A percentile compares a stretch with the other conserved stretches of the same genome.
Conservation (phyloP, 495 filamentous ascomycete species). For the Tetracladium marchalianum region DNA sequence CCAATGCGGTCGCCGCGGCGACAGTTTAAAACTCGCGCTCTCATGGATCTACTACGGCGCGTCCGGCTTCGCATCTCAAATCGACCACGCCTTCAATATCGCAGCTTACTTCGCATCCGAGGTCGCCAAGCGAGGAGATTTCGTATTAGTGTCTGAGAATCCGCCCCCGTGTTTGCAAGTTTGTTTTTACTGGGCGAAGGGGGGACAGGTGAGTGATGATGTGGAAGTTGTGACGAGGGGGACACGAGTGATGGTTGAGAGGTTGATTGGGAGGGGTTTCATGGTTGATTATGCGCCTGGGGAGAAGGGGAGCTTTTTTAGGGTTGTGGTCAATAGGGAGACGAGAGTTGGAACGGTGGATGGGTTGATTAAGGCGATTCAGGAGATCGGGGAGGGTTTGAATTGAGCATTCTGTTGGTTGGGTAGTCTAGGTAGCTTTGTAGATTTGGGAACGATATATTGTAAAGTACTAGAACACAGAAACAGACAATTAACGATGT, state of each 20-base stretch:
- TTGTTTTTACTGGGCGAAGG: slow-evolving; percentile 78
- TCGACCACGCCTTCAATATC: slow-evolving; percentile 18
- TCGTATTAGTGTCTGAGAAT: slow-evolving; percentile 61
- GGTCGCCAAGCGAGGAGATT: slow-evolving; percentile 42
- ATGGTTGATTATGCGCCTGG: slow-evolving; percentile 93
- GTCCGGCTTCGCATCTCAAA: slow-evolving; percentile 15
- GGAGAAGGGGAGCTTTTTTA: slow-evolving; percentile 70
- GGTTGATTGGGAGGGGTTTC: slow-evolving; percentile 64
- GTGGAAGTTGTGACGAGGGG: slow-evolving; percentile 54
- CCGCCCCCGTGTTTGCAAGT: slow-evolving; percentile 88
- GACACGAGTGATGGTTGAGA: slow-evolving; percentile 57
- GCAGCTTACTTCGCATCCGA: slow-evolving; percentile 16
- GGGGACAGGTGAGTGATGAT: slow-evolving; percentile 38
- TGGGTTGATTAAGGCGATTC: slow-evolving; percentile 62
- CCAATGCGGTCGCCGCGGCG: slow-evolving; percentile 81
- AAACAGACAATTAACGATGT: too few relatives aligned
- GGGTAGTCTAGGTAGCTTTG: too few relatives aligned
- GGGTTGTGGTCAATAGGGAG: slow-evolving; percentile 75
- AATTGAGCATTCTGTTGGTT: not conserved
- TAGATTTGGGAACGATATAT: too few relatives aligned
- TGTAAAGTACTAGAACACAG: too few relatives aligned
- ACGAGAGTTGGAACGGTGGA: slow-evolving; percentile 68
- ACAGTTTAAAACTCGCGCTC: slow-evolving; percentile 78
- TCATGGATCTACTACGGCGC: slow-evolving; percentile 83
- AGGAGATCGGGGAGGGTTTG: slow-evolving; percentile 40